A percentile compares a stretch with the other conserved stretches of the same genome.
Evolutionary conservation across 2,329 filamentous ascomycete genomes (phyloP).

Genomic region (Aureobasidium sp.): DNA sequence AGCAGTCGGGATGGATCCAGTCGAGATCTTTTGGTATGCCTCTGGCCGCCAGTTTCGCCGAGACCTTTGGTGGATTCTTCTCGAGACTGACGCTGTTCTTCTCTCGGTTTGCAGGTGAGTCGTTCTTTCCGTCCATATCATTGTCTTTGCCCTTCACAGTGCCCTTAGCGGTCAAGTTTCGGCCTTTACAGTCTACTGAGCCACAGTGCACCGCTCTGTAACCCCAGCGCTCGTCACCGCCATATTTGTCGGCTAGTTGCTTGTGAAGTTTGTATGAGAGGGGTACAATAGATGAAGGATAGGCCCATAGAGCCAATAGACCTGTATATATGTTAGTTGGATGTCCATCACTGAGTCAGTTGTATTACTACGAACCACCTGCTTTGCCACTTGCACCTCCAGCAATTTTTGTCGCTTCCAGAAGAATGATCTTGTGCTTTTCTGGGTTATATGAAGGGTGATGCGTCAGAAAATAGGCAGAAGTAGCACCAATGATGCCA

Average conservation of each 20-base stretch:
- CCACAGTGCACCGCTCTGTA: constrained; percentile 86
- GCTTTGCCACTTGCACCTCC: constrained; percentile 96
- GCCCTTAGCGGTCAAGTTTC: constrained; percentile 31
- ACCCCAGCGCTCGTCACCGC: constrained; percentile 83
- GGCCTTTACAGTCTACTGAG: constrained; percentile 55
- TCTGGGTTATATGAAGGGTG: constrained; percentile 82
- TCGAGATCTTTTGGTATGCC: constrained; percentile 81
- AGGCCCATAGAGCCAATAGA: constrained; percentile 91
- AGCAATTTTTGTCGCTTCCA: constrained; percentile 88
- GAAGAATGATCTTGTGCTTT: constrained; percentile 81
- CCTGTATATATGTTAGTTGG: constrained; percentile 47
- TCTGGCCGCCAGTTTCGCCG: constrained; percentile 58
- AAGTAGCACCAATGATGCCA: constrained; percentile 92
- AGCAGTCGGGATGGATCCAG: constrained; percentile 78
- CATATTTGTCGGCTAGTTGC: constrained; percentile 86
- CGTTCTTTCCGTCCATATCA: constrained; percentile 34
- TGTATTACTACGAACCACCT: constrained; percentile 47
- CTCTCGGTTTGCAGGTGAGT: constrained; percentile 29
- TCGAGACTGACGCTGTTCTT: constrained; percentile 57
- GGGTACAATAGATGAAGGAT: constrained; percentile 84
- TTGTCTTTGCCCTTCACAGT: constrained; percentile 31
- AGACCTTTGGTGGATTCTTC: constrained; percentile 58
- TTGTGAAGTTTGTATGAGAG: constrained; percentile 87
- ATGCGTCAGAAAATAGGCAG: constrained; percentile 90
- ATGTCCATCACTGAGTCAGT: too few species aligned